phyloP scores from a whole-genome alignment of 169 alveolate genomes.

The Plasmodium sp. region DNA sequence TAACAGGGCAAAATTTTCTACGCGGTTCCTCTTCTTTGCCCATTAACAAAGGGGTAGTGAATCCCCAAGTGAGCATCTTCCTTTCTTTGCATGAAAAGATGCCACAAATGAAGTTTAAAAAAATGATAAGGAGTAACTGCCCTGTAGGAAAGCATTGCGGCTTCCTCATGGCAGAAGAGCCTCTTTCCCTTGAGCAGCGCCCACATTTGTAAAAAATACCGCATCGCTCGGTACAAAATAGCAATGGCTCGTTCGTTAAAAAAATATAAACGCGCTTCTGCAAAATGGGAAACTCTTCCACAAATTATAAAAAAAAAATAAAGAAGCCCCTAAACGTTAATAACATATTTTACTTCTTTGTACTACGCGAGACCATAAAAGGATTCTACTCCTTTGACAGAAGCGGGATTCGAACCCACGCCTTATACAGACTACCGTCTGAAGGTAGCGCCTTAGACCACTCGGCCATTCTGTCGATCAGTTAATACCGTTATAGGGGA shows the following conservation, averaged over 20 bases:
- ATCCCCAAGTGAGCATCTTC: too few relatives aligned
- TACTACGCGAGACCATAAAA: neutral
- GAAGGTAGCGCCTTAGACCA: conserved; percentile 78
- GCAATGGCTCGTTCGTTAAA: neutral
- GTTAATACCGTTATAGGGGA: neutral
- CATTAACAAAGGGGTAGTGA: too few relatives aligned
- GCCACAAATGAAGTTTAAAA: neutral
- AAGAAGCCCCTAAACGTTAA: neutral
- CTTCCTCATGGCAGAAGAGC: neutral
- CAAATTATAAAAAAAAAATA: neutral
- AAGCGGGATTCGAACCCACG: conserved; percentile 80
- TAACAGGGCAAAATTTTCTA: neutral
- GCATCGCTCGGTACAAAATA: neutral
- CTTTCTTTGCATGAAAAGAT: neutral
- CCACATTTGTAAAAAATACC: neutral
- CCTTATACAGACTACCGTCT: conserved; percentile 77
- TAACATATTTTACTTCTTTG: neutral
- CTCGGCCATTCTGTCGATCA: conserved; percentile 76
- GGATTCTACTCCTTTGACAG: conserved; percentile 23
- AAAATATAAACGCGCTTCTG: neutral
- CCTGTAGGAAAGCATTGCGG: neutral
- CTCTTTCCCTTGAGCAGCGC: neutral
- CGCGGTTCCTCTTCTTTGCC: neutral
- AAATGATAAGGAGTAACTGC: neutral
- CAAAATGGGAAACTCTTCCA: neutral